Evolutionary conservation across 306 rosid genomes (phyloP).

Genomic region (Sphenostylis stenocarpa): DNA sequence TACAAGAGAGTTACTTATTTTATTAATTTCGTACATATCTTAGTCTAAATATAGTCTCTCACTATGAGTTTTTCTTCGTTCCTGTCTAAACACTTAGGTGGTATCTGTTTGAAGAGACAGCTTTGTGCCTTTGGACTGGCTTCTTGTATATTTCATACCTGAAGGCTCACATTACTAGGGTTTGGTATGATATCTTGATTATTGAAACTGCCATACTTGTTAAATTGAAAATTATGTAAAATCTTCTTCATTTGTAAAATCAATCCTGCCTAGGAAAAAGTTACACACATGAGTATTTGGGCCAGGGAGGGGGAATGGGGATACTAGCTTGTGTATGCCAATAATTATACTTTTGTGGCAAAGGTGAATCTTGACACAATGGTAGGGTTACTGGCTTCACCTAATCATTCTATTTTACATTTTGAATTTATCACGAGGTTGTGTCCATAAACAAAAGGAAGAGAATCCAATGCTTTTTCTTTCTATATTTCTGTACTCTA

Average conservation of each 20-base stretch:
- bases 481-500: slow-evolving; percentile 27
- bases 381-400: slow-evolving; percentile 8
- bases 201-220: slow-evolving; percentile 14
- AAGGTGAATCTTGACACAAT: neutral
- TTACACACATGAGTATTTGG: neutral
- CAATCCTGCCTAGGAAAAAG: slow-evolving; percentile 6
- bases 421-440: neutral
- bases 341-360: neutral
- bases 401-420: neutral
- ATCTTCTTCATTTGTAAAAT: neutral
- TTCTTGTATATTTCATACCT: slow-evolving; percentile 73
- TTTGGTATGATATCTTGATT: slow-evolving; percentile 68
- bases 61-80: slow-evolving; percentile 24
- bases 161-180: slow-evolving; percentile 59
- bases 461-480: slow-evolving; percentile 4
- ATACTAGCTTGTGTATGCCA: neutral
- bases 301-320: neutral
- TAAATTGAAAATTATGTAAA: slow-evolving; percentile 19
- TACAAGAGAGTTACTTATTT: slow-evolving; percentile 19
- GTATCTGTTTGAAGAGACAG: slow-evolving; percentile 91
- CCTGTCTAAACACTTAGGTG: slow-evolving; percentile 64
- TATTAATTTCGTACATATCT: neutral
- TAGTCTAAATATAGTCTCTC: neutral
- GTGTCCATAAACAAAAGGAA: neutral
- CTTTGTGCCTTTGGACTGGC: slow-evolving; percentile 89